phyloP scores from a whole-genome alignment of 1,284 basidiomycete species.

The Cutaneotrichosporon arboriforme region DNA sequence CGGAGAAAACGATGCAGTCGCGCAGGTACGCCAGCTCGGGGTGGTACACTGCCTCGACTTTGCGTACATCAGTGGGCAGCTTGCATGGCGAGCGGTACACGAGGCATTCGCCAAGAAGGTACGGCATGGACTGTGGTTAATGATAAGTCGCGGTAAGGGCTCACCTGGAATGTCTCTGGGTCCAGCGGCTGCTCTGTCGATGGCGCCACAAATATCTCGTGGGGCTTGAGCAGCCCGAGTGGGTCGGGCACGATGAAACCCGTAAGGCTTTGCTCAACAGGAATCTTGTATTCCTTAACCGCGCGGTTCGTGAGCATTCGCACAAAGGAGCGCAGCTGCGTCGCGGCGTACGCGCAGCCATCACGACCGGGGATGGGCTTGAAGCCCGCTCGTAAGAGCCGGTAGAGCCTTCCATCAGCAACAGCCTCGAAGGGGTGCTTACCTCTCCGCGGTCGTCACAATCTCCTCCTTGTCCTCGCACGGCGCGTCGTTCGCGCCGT shows the following conservation, averaged over 20 bases:
- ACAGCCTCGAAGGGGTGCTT: no score
- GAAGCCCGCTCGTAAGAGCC: slow-evolving; percentile 20
- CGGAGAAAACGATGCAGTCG: slow-evolving; percentile 39
- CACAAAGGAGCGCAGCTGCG: slow-evolving; percentile 28
- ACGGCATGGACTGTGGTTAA: slow-evolving; percentile 13
- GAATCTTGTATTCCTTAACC: slow-evolving; percentile 25
- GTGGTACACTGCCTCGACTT: slow-evolving; percentile 30
- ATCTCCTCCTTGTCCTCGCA: not conserved
- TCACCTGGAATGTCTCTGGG: slow-evolving; percentile 16
- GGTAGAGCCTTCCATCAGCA: slow-evolving; percentile 8
- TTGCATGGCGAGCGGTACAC: slow-evolving; percentile 38
- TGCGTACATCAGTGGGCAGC: slow-evolving; percentile 36
- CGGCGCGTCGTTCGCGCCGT: not conserved
- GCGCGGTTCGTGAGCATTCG: slow-evolving; percentile 14
- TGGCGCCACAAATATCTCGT: slow-evolving; percentile 34
- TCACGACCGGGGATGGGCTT: slow-evolving; percentile 3
- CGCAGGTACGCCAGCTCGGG: slow-evolving; percentile 33
- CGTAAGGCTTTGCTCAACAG: slow-evolving; percentile 26
- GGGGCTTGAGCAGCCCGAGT: slow-evolving; percentile 24
- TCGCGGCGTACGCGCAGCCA: slow-evolving; percentile 14
- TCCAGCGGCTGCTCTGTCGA: slow-evolving; percentile 21
- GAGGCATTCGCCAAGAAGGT: slow-evolving; percentile 28
- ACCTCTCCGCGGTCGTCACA: slow-evolving; percentile 26
- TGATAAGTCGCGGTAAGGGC: not conserved
- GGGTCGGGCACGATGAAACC: slow-evolving; percentile 41